Evolutionary conservation across 164 flowering plant species (phyloP), one percentile per base, ranked within the genome.

Genomic region (Aristolochia fimbriata): DNA sequence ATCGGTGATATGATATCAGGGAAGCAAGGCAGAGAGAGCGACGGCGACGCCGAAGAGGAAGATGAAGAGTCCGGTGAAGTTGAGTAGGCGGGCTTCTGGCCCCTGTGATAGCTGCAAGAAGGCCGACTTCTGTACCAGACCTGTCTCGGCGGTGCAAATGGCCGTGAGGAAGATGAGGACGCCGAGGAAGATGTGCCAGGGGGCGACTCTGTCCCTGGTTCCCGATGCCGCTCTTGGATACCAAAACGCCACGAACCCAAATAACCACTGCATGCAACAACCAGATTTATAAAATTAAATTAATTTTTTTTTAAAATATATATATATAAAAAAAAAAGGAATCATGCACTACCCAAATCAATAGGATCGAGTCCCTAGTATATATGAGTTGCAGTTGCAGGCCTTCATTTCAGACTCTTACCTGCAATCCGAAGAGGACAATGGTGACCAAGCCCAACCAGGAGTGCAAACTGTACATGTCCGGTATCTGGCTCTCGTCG

Each of bases 361-460:
- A n/a, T n/a, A n/a, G n/a, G n/a, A n/a, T n/a, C n/a, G n/a, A n/a
- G n/a, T n/a, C n/a, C n/a, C n/a, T n/a, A n/a, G n/a, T n/a, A n/a
- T n/a, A n/a, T n/a, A n/a, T n/a, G n/a, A n/a, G n/a, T n/a, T n/a
- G n/a, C n/a, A n/a, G n/a, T n/a, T n/a, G n/a, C n/a, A n/a, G n/a
- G n/a, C n/a, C n/a, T n/a, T n/a, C n/a, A n/a, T n/a, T n/a, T n/a
- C n/a, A n/a, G n/a, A 27, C 30, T n/a, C 10, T 47, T 75, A 86
- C 96, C 93, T 88, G 96, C 55, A 83, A 60, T 23, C 80, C 63
- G 53, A 67, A 86, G 43, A 83, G 66, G 79, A 67, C 66, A 65
- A 88, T 74, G 47, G 96, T 82, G 68, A 49, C 64, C 1, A 88
- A 66, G 64, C 96, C 96, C n/a, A 88, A 76, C 96, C 96, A 88